Evolutionary conservation across 2,329 filamentous ascomycete species (phyloP).

Genomic region (Paraconiothyrium brasiliense): DNA sequence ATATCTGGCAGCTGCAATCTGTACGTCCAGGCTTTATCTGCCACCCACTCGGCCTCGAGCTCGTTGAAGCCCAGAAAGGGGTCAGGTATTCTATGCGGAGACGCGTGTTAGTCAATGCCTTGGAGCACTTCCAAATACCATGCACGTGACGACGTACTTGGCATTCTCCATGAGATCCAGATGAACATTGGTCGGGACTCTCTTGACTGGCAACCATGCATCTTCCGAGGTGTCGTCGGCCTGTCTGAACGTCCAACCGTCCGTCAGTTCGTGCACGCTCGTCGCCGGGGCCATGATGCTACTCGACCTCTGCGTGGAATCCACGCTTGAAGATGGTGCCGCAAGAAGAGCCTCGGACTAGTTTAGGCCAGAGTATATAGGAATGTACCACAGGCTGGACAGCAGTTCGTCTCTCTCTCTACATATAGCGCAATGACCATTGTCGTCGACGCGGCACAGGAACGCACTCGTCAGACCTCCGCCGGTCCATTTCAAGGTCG

Average conservation of each 20-base stretch:
- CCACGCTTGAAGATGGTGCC: conserved; percentile 12
- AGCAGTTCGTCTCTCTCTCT: conserved; percentile 26
- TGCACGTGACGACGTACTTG: conserved; percentile 49
- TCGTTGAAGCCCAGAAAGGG: conserved; percentile 62
- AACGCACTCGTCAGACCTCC: conserved; percentile 27
- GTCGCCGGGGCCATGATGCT: conserved; percentile 39
- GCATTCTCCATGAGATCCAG: conserved; percentile 58
- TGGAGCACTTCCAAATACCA: conserved; percentile 22
- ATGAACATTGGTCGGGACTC: conserved; percentile 59
- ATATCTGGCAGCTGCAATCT: conserved; percentile 51
- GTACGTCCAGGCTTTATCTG: conserved; percentile 59
- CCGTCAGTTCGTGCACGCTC: conserved; percentile 43
- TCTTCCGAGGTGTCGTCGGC: conserved; percentile 50
- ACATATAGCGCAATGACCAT: conserved; percentile 37
- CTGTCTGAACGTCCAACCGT: conserved; percentile 59
- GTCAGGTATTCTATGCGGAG: conserved; percentile 55
- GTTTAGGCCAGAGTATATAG: neutral
- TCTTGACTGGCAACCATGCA: conserved; percentile 56
- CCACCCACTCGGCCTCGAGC: conserved; percentile 60
- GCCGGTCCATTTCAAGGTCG: conserved; percentile 39
- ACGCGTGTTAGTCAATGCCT: conserved; percentile 28
- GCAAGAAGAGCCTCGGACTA: conserved; percentile 8
- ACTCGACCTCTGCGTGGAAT: conserved; percentile 2
- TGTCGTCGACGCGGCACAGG: conserved; percentile 26
- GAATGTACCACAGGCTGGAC: conserved; percentile 5